These are phyloP conservation scores for Lactarius akahatsu DNA, from an alignment of 768 basidiomycete species.

Conservation along the genomic window DNA sequence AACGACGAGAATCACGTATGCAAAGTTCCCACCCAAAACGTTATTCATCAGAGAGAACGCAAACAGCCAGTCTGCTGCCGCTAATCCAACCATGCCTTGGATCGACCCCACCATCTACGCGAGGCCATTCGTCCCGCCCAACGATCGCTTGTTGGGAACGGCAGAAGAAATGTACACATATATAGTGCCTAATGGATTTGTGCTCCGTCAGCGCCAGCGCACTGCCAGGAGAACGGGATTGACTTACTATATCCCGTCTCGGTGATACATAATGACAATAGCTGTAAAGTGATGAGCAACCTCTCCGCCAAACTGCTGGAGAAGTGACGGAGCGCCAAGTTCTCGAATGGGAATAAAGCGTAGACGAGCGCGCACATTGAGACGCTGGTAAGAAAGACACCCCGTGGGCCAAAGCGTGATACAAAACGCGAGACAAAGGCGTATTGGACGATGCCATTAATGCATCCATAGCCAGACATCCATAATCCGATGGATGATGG, in stretches of 20 bases:
- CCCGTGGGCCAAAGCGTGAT: slow-evolving; percentile 38
- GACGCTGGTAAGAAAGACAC: slow-evolving; percentile 33
- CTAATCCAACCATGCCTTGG: slow-evolving; percentile 50
- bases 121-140: slow-evolving; percentile 67
- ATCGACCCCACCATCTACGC: slow-evolving; percentile 40
- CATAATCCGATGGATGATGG: slow-evolving; percentile 41
- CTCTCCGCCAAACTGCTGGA: background rate
- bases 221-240: background rate
- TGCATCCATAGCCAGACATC: slow-evolving; percentile 39
- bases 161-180: slow-evolving; percentile 68
- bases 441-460: slow-evolving; percentile 41
- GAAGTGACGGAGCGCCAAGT: background rate
- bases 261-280: background rate
- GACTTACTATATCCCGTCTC: background rate
- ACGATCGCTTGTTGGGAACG: slow-evolving; percentile 58
- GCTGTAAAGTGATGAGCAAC: background rate
- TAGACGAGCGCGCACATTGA: slow-evolving; percentile 31
- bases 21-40: background rate
- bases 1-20: background rate
- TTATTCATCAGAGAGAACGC: slow-evolving; percentile 52
- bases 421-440: slow-evolving; percentile 40
- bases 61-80: slow-evolving; percentile 59
- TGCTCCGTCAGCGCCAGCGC: background rate
- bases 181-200: slow-evolving; percentile 47
- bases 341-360: slow-evolving; percentile 33